phyloP scores from a whole-genome alignment of 2,329 filamentous ascomycete genomes.

The Alternaria novae-zelandiae region DNA sequence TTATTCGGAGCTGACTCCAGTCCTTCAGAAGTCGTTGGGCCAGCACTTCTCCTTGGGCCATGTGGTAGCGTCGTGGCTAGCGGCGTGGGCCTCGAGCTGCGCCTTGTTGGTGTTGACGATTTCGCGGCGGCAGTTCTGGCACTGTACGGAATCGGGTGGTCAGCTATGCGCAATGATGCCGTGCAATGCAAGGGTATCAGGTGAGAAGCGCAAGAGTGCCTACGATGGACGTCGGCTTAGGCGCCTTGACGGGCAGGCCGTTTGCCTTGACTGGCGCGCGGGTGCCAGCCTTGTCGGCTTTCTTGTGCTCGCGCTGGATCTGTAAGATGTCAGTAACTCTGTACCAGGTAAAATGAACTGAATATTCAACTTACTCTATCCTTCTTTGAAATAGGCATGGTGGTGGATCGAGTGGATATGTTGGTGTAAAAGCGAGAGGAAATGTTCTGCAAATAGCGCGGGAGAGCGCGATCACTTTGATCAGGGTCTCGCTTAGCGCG shows the following conservation, averaged over 20 bases:
- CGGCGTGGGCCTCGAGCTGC: conserved; percentile 61
- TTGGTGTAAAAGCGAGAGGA: not conserved
- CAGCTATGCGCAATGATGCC: not conserved
- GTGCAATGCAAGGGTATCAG: conserved; percentile 6
- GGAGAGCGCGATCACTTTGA: conserved; percentile 1
- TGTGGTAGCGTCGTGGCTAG: conserved; percentile 56
- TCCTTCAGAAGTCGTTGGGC: conserved; percentile 54
- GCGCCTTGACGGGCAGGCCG: conserved; percentile 61
- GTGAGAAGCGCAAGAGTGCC: conserved; percentile 13
- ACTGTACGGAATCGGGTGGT: conserved; percentile 41
- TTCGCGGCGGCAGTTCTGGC: conserved; percentile 60
- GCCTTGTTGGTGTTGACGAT: conserved; percentile 60
- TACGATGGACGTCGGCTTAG: conserved; percentile 60
- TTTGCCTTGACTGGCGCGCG: conserved; percentile 62
- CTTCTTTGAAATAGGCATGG: conserved; percentile 60
- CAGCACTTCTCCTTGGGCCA: conserved; percentile 67
- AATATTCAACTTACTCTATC: conserved; percentile 44
- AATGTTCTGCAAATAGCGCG: conserved; percentile 4
- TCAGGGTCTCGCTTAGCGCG: conserved; percentile 10
- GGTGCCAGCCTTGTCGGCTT: conserved; percentile 62
- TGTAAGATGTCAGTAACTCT: no score
- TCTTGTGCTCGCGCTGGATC: conserved; percentile 62
- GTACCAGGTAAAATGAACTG: not conserved
- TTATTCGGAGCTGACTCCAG: not conserved
- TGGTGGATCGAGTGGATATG: conserved; percentile 10